Evolutionary conservation across 345 rosid genomes (phyloP), one percentile per base, ranked within the genome.

Genomic region (Eucalyptus erythrocorys): DNA sequence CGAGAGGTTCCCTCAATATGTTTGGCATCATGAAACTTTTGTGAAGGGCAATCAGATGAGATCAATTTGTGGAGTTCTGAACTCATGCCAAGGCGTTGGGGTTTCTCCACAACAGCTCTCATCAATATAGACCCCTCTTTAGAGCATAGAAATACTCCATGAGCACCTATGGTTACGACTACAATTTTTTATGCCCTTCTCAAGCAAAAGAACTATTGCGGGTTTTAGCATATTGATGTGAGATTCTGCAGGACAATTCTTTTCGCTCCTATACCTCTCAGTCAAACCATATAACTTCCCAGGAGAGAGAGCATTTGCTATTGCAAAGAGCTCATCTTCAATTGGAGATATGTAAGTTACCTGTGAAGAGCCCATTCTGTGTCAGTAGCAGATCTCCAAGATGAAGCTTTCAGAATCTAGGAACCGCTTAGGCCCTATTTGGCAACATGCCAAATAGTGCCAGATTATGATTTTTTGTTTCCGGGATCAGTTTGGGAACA

Each of bases 271-370:
- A 51, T 82, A 57, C 57, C 42, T 87, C 71, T 90, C 86, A 26
- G 91, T 68, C 1, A 93, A 94, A 30, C 24, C 88, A 85, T 94
- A 90, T 26, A 85, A 14, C 55, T 86, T 88, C 85, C n/a, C 88
- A 26, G 93, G 82, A 53, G 95, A 92, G 48, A 98, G 91, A 89
- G 96, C 93, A 89, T 96, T 94, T 47, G 98, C 97, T 99, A 98
- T 95, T 34, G 97, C 94, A 64, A 97, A 87, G 81, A 96, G 95
- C 88, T 96, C 99, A 86, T 95, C 96, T 90, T 95, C 97, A 92
- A 96, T 96, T 19, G 99, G 99, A 5, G 99, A 97, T 88, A 92
- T 92, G 88, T 95, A 89, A 53, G 90, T 95, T 89, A 93, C 91
- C 99, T 96, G 94, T 85, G 43, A 59, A 85, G 80, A 87, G 81